Evolutionary conservation across 768 basidiomycete species (phyloP), one percentile per base, ranked within the genome.

Genomic region (Lactarius vividus): DNA sequence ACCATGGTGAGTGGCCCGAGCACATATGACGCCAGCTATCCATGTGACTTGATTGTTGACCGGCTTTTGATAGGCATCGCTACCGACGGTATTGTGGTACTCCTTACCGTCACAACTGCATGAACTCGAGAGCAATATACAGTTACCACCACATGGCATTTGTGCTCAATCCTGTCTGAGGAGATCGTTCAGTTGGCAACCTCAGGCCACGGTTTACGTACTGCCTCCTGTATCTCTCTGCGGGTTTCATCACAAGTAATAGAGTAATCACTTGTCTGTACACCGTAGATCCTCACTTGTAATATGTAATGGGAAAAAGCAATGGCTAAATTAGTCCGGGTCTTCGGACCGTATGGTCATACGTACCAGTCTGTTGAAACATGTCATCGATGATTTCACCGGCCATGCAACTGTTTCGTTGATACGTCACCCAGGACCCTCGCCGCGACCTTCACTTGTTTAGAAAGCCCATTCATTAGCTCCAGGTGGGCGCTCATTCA

Each of bases 1-100:
- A 85, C 63, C 83, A 84, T 39, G 82, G 84, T 85, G 39, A 62
- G 63, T 26, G 26, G 15, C 11, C 44, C 6, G 26, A n/a, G 11
- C 28, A n/a, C 20, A n/a, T 9, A 20, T n/a, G 49, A 16, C 23
- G 1, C 18, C 23, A 39, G 29, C 23, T 37, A 26, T 46, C 26
- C 20, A 1, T 3, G 16, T 20, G 58, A 33, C 31, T 15, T 29
- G 7, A 23, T 11, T 37, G 8, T 44, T 60, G 4, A 59, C 16
- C 23, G 18, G 28, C 35, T 4, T 37, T 35, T 4, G 18, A 33
- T 31, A 70, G 70, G 64, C 13, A 70, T 70, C 16, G 26, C 64
- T 8, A 61, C 20, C 7, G 70, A 70, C 28, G 70, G 68, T 10
- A 6, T 69, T 29, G 42, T 66, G 37, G 44, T 35, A 11, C 64